Base-by-base conservation (phyloP, 495 filamentous ascomycete species). In the Evansstolkia leycettana region DNA sequence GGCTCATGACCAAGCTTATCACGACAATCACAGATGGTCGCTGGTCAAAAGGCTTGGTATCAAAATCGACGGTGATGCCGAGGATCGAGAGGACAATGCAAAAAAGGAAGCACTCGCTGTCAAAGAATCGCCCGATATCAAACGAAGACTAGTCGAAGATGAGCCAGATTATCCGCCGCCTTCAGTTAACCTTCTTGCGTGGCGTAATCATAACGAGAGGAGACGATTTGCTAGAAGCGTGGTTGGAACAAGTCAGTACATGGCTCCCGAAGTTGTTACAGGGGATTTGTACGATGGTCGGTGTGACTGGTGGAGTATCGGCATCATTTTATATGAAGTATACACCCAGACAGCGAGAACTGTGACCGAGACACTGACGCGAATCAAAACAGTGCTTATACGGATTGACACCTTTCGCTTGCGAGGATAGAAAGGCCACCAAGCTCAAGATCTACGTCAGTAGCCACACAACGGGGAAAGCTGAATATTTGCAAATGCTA, bases 231-330 rank as follows among this genome's bases (percentile, higher is more conserved):
- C 89, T 7, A 71, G 75, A 35, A 92, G 84, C 42, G 75, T 93
- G n/a, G 85, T 96, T 24, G 89, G 89, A 2, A 96, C 89, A 1
- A 93, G 85, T 51, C 89, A 94, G 56, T 96, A 94, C 57, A 94
- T 94, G 89, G 89, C 89, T 1, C 89, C 89, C 2, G 89, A 94
- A 58, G 82, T 96, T 18, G 77, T 94, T 38, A 65, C 76, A 39
- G 89, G 84, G 13, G 71, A 86, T 33, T 57, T 67, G 17, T 94
- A 96, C 51, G 89, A 96, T 64, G 89, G 80, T 16, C 65, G 89
- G 40, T 94, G 89, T 56, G 89, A 94, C 59, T 96, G 76, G 84
- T 96, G 86, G 89, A 94, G 87, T 55, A 71, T 94, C 40, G 89
- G 84, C 17, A 73, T 94, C 34, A 94, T 96, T 47, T 52, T 94